Percentiles rank a stretch among this genome's conserved stretches.
These are phyloP conservation scores for Schizosaccharomyces japonicus DNA, from an alignment of 805 yeast species.

Conservation along the genomic window DNA sequence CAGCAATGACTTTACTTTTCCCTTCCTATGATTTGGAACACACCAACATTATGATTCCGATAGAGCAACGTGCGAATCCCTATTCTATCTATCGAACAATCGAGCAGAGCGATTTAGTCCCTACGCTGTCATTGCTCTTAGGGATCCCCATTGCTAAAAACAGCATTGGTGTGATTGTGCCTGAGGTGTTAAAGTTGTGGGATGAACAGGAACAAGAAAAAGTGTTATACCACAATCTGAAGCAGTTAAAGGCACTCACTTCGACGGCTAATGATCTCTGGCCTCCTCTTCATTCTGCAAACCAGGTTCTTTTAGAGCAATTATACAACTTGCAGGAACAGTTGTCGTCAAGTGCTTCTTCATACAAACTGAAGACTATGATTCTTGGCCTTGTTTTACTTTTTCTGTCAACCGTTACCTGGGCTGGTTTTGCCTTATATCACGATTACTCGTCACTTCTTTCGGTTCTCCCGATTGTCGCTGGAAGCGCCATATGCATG, in stretches of 20 bases:
- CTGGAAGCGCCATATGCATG: constrained; percentile 14
- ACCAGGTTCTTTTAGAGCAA: too few species aligned
- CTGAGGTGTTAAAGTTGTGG: not conserved
- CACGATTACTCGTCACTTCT: not conserved
- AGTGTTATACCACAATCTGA: not conserved
- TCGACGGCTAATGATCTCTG: not conserved
- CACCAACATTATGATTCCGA: not conserved
- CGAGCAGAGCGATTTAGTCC: constrained; percentile 66
- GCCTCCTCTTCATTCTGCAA: not conserved
- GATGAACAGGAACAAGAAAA: not conserved
- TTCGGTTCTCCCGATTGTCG: not conserved
- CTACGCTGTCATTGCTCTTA: constrained; percentile 54
- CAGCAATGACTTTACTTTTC: constrained; percentile 53
- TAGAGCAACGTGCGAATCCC: constrained; percentile 17
- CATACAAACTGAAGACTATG: not conserved
- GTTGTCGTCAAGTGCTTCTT: not conserved
- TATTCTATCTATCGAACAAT: constrained; percentile 28
- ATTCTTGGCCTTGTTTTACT: not conserved
- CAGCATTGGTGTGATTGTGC: constrained; percentile 35
- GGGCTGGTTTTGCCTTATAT: too few species aligned
- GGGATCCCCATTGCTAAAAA: constrained; percentile 83
- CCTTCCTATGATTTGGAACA: constrained; percentile 15
- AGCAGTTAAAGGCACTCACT: not conserved
- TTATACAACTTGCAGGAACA: not conserved
- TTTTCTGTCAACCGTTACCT: too few species aligned